phyloP scores from a whole-genome alignment of 192 early-diverging fungal genomes.

The Podochytrium sp. region DNA sequence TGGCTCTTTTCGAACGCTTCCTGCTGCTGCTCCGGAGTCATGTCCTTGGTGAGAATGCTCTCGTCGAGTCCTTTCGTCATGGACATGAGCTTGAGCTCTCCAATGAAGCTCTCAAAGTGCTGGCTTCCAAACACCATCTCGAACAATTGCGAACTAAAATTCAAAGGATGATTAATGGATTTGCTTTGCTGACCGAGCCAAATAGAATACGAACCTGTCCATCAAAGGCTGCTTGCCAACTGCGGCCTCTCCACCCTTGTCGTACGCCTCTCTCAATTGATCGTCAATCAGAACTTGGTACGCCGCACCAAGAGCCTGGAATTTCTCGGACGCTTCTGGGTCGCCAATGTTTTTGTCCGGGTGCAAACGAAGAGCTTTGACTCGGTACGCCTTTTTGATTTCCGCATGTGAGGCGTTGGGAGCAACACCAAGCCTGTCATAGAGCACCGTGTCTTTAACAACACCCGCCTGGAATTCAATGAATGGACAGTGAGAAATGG shows the following conservation, averaged over 20 bases:
- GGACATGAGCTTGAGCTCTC: slow-evolving; percentile 37
- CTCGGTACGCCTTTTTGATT: slow-evolving; percentile 78
- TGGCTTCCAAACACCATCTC: slow-evolving; percentile 39
- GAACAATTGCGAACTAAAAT: slow-evolving; percentile 31
- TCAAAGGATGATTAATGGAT: no score
- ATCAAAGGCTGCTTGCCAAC: slow-evolving; percentile 32
- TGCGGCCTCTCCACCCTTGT: slow-evolving; percentile 33
- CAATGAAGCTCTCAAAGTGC: slow-evolving; percentile 38
- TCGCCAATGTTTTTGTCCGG: slow-evolving; percentile 81
- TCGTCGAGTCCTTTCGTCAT: slow-evolving; percentile 22
- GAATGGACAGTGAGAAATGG: no score
- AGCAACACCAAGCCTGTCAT: slow-evolving; percentile 81
- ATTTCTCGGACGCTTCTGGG: slow-evolving; percentile 72
- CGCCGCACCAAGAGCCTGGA: slow-evolving; percentile 90
- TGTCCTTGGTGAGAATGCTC: background rate
- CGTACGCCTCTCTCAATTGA: slow-evolving; percentile 39
- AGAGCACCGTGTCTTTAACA: slow-evolving; percentile 81
- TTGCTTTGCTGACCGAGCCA: no score
- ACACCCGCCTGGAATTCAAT: no score
- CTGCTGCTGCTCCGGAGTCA: slow-evolving; percentile 10
- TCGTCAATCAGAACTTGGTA: slow-evolving; percentile 68
- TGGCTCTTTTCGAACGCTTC: slow-evolving; percentile 19
- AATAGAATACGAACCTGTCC: slow-evolving; percentile 30
- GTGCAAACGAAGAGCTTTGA: slow-evolving; percentile 65
- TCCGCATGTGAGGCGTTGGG: slow-evolving; percentile 73